Evolutionary conservation across 257 asterid species (phyloP).

Genomic region (Rehmannia glutinosa): DNA sequence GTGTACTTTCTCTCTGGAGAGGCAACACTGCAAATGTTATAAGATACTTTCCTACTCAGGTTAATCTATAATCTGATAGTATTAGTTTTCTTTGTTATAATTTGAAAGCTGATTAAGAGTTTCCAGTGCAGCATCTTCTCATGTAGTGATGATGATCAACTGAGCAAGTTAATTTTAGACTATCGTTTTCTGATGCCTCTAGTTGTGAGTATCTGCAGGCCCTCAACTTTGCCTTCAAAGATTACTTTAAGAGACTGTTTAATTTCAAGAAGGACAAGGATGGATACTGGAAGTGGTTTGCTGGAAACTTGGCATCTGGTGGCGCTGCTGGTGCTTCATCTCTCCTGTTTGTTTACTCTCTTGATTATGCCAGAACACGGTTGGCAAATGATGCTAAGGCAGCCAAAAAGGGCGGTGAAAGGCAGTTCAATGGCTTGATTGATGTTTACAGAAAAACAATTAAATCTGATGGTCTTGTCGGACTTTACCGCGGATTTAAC

Average conservation of each 20-base stretch:
- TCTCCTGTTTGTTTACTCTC: constrained; percentile 55
- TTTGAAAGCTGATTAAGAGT: background rate
- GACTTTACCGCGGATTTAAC: constrained; percentile 79
- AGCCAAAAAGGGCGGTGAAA: constrained; percentile 67
- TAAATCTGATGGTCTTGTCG: constrained; percentile 55
- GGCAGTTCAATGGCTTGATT: constrained; percentile 72
- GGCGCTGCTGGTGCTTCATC: constrained; percentile 81
- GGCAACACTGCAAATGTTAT: constrained; percentile 70
- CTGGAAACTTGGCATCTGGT: constrained; percentile 72
- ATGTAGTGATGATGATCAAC: background rate
- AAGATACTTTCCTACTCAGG: constrained; percentile 90
- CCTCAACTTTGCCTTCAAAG: constrained; percentile 77
- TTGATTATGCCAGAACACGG: constrained; percentile 76
- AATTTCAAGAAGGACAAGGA: constrained; percentile 66
- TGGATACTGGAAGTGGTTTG: constrained; percentile 84
- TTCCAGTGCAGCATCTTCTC: background rate
- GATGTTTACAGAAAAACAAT: constrained; percentile 72
- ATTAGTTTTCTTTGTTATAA: background rate
- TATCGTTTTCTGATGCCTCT: constrained; percentile 10
- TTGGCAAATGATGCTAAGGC: constrained; percentile 69
- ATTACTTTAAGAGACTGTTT: constrained; percentile 65
- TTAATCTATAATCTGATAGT: constrained; percentile 6
- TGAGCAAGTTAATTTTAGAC: background rate
- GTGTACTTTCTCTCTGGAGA: constrained; percentile 69
- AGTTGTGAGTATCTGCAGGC: constrained; percentile 45